phyloP scores from a whole-genome alignment of 441 rosid species.

The Populus trichocarpa region DNA sequence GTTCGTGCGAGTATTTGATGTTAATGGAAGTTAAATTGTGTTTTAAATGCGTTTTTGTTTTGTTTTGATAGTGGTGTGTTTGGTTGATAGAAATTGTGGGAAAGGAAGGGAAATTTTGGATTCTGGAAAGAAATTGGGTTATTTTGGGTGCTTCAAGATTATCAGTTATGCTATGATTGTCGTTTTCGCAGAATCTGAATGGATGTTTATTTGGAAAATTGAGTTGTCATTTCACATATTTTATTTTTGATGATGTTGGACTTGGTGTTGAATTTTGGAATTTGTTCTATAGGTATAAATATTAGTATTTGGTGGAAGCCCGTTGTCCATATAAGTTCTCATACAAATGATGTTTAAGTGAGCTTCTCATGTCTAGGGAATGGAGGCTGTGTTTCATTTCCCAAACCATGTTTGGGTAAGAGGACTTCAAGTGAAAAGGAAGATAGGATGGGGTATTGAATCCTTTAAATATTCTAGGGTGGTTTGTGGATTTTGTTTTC shows the following conservation, averaged over 20 bases:
- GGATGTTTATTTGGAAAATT: neutral
- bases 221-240: neutral
- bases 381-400: neutral
- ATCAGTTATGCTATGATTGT: neutral
- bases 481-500: no score
- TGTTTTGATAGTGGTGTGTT: neutral
- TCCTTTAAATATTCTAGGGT: neutral
- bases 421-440: neutral
- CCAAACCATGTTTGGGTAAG: neutral
- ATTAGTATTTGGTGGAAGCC: neutral
- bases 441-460: neutral
- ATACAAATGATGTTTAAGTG: neutral
- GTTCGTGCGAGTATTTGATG: no score
- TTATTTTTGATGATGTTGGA: neutral
- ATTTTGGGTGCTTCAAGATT: neutral
- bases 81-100: slow-evolving; percentile 8
- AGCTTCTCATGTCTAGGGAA: neutral
- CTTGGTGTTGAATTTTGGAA: neutral
- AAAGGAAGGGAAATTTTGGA: neutral
- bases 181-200: no score
- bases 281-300: neutral
- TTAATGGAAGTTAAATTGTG: neutral
- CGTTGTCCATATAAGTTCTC: neutral
- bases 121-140: neutral
- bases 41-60: neutral